These are phyloP conservation scores for Mycena olivaceomarginata DNA, from an alignment of 768 basidiomycete genomes.

Conservation along the genomic window DNA sequence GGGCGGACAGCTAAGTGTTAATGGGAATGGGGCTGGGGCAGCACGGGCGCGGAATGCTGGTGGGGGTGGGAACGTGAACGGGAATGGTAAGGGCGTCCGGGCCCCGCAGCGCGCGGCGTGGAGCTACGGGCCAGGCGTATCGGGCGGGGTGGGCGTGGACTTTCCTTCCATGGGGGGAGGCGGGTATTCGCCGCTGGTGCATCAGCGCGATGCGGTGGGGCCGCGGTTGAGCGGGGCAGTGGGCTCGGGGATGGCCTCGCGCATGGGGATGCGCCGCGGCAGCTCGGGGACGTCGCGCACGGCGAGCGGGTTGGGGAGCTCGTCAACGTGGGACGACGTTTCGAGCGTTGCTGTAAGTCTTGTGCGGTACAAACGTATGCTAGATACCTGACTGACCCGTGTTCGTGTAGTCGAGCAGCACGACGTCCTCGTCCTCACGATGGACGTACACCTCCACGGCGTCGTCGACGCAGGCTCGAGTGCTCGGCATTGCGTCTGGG, in stretches of 20 bases:
- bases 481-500: not conserved
- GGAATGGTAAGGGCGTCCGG: slow-evolving; percentile 48
- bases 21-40: slow-evolving; percentile 41
- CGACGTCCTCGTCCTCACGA: slow-evolving; percentile 87
- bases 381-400: not conserved
- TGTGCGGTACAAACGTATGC: not conserved
- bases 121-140: slow-evolving; percentile 82
- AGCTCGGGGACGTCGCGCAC: slow-evolving; percentile 68
- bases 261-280: slow-evolving; percentile 72
- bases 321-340: slow-evolving; percentile 79
- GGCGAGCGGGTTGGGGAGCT: slow-evolving; percentile 62
- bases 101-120: slow-evolving; percentile 70
- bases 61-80: slow-evolving; percentile 47
- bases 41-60: slow-evolving; percentile 46
- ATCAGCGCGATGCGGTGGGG: slow-evolving; percentile 35
- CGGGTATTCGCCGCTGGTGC: slow-evolving; percentile 14
- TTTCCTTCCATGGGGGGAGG: slow-evolving; percentile 34
- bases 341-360: slow-evolving; percentile 83
- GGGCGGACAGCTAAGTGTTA: slow-evolving; percentile 18
- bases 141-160: slow-evolving; percentile 37
- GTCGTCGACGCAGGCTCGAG: slow-evolving; percentile 70
- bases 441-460: slow-evolving; percentile 85
- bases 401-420: slow-evolving; percentile 77
- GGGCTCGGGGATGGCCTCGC: slow-evolving; percentile 75
- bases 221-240: slow-evolving; percentile 38